Base-by-base conservation (phyloP, 1,139 yeast genomes). In the Suhomyces guaymorum region DNA sequence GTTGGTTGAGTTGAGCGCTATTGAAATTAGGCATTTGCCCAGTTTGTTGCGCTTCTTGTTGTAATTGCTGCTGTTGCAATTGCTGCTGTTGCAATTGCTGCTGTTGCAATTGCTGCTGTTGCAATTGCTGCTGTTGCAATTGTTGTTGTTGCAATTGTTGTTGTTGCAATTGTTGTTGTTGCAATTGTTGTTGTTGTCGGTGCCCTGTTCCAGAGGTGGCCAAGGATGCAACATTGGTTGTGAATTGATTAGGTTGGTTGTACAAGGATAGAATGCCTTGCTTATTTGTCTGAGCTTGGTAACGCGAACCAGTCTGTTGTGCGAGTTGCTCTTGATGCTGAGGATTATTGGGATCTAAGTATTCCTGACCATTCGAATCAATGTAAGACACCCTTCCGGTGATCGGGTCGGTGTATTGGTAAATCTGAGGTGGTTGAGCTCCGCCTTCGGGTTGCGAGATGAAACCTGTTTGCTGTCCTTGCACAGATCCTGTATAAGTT, bases 381-480 rank as follows among this genome's bases (percentile, higher is more conserved):
- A 80, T 67, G 46, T 79, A 77, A 28, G 75, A 74, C n/a, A 78
- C 56, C 37, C 70, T 71, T 15, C 85, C 85, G 0, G 83, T 78
- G 10, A 68, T 55, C 5, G 84, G 84, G 46, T 80, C 85, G 7
- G 82, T 69, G 49, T 77, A 80, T 49, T 79, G 85, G 47, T 73
- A 80, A 26, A 75, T 70, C 38, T 67, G 73, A 3, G 73, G 72
- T 32, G 51, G 61, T 20, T 31, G 41, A 7, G 22, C 12, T 3
- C 25, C 15, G n/a, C 19, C 24, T 6, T 19, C 5, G 4, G 15
- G 19, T 13, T 28, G 14, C 9, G n/a, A n/a, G n/a, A n/a, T n/a
- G n/a, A n/a, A n/a, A n/a, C n/a, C n/a, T n/a, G n/a, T n/a, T n/a
- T n/a, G n/a, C n/a, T n/a, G n/a, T n/a, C n/a, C n/a, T n/a, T n/a